A percentile compares a stretch with the other conserved stretches of the same genome.
These are phyloP conservation scores for Stephanodiscus triporus DNA, from an alignment of 108 stramenopile species.

Conservation along the genomic window DNA sequence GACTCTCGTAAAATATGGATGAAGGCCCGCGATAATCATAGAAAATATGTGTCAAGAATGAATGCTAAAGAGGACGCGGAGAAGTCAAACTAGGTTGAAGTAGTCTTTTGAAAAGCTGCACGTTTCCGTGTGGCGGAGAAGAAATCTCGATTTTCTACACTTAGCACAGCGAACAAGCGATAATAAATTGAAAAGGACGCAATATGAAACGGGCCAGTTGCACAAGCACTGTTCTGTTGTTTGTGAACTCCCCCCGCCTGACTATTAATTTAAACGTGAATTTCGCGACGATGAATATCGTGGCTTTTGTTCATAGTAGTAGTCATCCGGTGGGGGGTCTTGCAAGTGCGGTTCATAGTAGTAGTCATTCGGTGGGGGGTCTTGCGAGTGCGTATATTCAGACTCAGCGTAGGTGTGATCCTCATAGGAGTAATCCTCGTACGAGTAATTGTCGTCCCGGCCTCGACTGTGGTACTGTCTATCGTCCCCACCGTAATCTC, in stretches of 20 bases:
- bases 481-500: constrained; percentile 7
- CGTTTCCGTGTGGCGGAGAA: too few species aligned
- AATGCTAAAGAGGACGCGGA: not conserved
- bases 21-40: constrained; percentile 34
- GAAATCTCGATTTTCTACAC: too few species aligned
- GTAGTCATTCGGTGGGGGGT: not conserved
- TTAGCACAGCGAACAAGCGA: too few species aligned
- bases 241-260: not conserved
- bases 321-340: not conserved
- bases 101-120: not conserved
- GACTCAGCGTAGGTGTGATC: not conserved
- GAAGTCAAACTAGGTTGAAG: not conserved
- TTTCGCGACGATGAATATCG: not conserved
- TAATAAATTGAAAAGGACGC: too few species aligned
- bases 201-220: not conserved
- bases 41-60: constrained; percentile 22
- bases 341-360: not conserved
- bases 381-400: constrained; percentile 1
- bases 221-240: not conserved
- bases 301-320: not conserved
- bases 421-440: not conserved
- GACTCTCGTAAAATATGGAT: constrained; percentile 37
- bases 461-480: not conserved
- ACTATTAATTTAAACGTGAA: not conserved
- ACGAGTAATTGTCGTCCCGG: not conserved